Conservation (phyloP, 345 rosid species). For the Trapa bicornis region DNA sequence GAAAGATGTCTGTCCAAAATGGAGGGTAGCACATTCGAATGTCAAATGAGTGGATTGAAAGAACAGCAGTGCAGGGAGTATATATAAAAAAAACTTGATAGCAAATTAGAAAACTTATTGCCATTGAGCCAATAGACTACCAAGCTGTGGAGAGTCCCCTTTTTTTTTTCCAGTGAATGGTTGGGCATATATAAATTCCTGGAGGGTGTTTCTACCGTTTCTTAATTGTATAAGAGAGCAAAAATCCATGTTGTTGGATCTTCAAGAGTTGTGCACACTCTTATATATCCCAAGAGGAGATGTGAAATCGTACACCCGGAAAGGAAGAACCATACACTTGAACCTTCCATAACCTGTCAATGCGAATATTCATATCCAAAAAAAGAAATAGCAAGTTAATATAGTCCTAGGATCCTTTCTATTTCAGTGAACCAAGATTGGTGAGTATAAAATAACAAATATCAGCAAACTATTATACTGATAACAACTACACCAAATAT, state of each 20-base stretch:
- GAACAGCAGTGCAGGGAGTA: too few species aligned
- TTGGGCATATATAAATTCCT: not conserved
- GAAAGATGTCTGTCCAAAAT: too few species aligned
- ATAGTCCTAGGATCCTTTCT: not conserved
- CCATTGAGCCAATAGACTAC: not conserved
- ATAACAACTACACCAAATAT: too few species aligned
- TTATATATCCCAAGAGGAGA: constrained; percentile 23
- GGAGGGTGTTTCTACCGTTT: constrained; percentile 37
- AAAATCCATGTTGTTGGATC: constrained; percentile 80
- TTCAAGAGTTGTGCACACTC: constrained; percentile 63
- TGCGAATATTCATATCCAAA: not conserved
- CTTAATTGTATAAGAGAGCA: constrained; percentile 49
- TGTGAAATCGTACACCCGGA: constrained; percentile 36
- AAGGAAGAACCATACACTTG: constrained; percentile 50
- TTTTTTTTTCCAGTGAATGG: not conserved
- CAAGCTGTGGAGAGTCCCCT: not conserved
- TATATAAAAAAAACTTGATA: not conserved
- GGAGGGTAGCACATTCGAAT: too few species aligned
- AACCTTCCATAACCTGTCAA: constrained; percentile 55
- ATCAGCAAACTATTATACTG: too few species aligned
- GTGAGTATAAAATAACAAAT: constrained; percentile 9
- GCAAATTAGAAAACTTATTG: not conserved
- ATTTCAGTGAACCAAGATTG: not conserved
- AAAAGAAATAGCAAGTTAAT: not conserved
- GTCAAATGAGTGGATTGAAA: too few species aligned